Percentiles rank a stretch among this genome's conserved stretches.
These are phyloP conservation scores for Sarcocystis neurona DNA, from an alignment of 169 alveolate genomes.

Conservation along the genomic window DNA sequence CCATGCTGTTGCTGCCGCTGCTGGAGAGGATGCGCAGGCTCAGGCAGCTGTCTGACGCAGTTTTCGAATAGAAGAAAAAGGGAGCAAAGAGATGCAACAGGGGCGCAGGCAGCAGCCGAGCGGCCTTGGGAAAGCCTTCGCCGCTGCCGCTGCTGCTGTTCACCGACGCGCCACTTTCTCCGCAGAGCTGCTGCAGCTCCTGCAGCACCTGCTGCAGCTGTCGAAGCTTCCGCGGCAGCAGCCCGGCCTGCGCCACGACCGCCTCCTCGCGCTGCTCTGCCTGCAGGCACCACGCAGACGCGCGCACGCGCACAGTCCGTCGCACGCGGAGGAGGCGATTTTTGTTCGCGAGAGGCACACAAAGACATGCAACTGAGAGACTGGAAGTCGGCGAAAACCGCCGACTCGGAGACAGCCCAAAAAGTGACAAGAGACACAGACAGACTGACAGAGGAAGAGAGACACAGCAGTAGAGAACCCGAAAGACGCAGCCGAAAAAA, in stretches of 20 bases:
- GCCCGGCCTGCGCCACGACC: neutral
- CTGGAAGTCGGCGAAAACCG: too few relatives aligned
- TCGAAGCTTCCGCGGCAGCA: slow-evolving; percentile 8
- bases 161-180: neutral
- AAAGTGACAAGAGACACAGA: too few relatives aligned
- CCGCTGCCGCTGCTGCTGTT: neutral
- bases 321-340: too few relatives aligned
- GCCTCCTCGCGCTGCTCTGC: slow-evolving; percentile 12
- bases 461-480: neutral
- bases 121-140: neutral
- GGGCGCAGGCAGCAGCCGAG: slow-evolving; percentile 5
- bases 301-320: too few relatives aligned
- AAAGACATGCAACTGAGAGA: too few relatives aligned
- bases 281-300: too few relatives aligned
- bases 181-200: neutral
- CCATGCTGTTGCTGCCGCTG: too few relatives aligned
- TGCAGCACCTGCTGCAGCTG: slow-evolving; percentile 13
- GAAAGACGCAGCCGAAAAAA: neutral
- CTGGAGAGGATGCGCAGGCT: too few relatives aligned
- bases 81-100: neutral
- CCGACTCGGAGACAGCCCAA: too few relatives aligned
- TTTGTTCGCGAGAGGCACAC: too few relatives aligned
- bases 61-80: neutral
- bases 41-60: neutral
- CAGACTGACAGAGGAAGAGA: neutral